Conservation (phyloP, 805 yeast species). For the Wickerhamiella cacticola region DNA sequence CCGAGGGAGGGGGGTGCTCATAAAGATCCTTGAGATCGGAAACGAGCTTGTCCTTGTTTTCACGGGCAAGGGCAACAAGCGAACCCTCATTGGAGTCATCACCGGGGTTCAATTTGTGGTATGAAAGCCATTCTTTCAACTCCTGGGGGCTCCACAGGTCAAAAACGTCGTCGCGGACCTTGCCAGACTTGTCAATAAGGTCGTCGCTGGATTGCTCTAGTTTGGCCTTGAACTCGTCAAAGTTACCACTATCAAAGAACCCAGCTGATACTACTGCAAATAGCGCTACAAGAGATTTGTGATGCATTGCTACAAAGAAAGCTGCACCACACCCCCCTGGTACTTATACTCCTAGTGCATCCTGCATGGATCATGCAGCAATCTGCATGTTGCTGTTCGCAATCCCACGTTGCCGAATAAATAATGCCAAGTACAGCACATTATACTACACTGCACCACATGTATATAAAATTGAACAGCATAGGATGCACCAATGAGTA, state of each 20-base stretch:
- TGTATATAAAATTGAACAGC: too few species aligned
- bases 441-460: too few species aligned
- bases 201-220: conserved; percentile 28
- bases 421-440: too few species aligned
- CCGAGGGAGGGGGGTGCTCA: conserved; percentile 14
- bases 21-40: conserved; percentile 20
- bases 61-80: conserved; percentile 23
- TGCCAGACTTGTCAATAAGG: conserved; percentile 30
- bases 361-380: conserved; percentile 1
- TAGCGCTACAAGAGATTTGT: not conserved
- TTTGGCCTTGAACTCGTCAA: conserved; percentile 22
- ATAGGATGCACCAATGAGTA: too few species aligned
- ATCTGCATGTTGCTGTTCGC: conserved; percentile 8
- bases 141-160: conserved; percentile 35
- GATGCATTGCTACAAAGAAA: not conserved
- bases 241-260: conserved; percentile 4
- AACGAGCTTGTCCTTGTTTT: conserved; percentile 27
- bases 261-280: conserved; percentile 3
- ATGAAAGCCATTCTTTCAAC: conserved; percentile 34
- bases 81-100: conserved; percentile 18
- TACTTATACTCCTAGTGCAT: not conserved
- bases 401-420: conserved; percentile 1
- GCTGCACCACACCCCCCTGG: not conserved
- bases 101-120: conserved; percentile 27
- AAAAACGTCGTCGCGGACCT: conserved; percentile 30